Percentiles rank a stretch among this genome's conserved stretches.
Conservation (phyloP, 495 filamentous ascomycete genomes). For the Zalerion maritima region DNA sequence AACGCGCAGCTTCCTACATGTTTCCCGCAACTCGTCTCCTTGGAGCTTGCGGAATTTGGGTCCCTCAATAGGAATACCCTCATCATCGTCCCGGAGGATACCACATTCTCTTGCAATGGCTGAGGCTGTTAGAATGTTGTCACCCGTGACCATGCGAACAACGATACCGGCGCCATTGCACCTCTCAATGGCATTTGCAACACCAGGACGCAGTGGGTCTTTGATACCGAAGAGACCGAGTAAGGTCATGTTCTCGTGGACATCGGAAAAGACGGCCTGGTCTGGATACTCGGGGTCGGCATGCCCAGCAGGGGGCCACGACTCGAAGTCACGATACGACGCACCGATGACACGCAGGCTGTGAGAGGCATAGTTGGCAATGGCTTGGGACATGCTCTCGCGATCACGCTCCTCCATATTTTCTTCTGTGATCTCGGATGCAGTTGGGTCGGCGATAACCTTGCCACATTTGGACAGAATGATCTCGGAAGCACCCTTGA, state of each 20-base stretch:
- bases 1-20: constrained; percentile 57
- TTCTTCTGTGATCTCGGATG: constrained; percentile 22
- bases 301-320: constrained; percentile 51
- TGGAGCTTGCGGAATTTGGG: constrained; percentile 54
- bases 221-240: constrained; percentile 52
- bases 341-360: constrained; percentile 57
- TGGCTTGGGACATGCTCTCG: constrained; percentile 35
- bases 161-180: constrained; percentile 61
- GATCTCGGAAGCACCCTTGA: constrained; percentile 59
- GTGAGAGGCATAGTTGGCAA: constrained; percentile 45
- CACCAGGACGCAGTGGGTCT: constrained; percentile 50
- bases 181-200: constrained; percentile 50
- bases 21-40: constrained; percentile 43
- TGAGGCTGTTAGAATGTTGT: constrained; percentile 60
- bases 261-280: constrained; percentile 44
- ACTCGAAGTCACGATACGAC: constrained; percentile 52
- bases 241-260: constrained; percentile 50
- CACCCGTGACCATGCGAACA: constrained; percentile 73
- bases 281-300: constrained; percentile 37
- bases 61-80: constrained; percentile 67
- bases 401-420: too few species aligned
- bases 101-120: constrained; percentile 66
- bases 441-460: constrained; percentile 22
- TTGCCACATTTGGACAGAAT: constrained; percentile 36
- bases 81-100: constrained; percentile 54